Evolutionary conservation across 257 asterid species (phyloP), one percentile per base, ranked within the genome.

Genomic region (Solanum arcanum): DNA sequence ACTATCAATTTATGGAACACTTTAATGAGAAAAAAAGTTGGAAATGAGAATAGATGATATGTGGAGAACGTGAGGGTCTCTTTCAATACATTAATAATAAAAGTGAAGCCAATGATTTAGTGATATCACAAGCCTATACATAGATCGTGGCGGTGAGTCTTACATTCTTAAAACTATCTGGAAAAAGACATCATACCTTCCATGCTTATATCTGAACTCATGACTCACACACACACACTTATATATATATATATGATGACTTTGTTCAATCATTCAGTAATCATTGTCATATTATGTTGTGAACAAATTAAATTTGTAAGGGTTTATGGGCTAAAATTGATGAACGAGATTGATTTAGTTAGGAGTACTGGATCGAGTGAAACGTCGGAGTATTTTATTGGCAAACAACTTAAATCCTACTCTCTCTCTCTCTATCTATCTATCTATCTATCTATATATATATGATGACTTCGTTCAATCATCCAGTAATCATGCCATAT

Each of bases 31-130:
- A 60, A 42, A 76, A 68, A 77, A 69, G 6, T 76, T 33, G 25
- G 39, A 86, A 68, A 52, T 29, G 83, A 85, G 86, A 52, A 68
- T 25, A 42, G 13, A 46, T 76, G 82, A 64, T 33, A 83, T 52
- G 44, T 82, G 42, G 64, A 82, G 87, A 86, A 82, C 87, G 90
- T 89, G 90, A 86, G 73, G 80, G 56, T 89, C 86, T 27, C 74
- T 83, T 86, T 59, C 42, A 52, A 82, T 66, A 18, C 16, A 62
- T 64, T 35, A 78, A 80, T 47, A 64, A 16, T 80, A 74, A 70
- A 56, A 86, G 37, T 6, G 62, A 77, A 42, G 49, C 20, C 35
- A 64, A 41, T 27, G 76, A 39, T 37, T 73, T 37, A 47, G 29
- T 84, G 33, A 88, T 76, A 74, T 84, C 56, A 74, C 6, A n/a